phyloP scores from a whole-genome alignment of 768 basidiomycete genomes.

The Peribolospora kevripleyi region DNA sequence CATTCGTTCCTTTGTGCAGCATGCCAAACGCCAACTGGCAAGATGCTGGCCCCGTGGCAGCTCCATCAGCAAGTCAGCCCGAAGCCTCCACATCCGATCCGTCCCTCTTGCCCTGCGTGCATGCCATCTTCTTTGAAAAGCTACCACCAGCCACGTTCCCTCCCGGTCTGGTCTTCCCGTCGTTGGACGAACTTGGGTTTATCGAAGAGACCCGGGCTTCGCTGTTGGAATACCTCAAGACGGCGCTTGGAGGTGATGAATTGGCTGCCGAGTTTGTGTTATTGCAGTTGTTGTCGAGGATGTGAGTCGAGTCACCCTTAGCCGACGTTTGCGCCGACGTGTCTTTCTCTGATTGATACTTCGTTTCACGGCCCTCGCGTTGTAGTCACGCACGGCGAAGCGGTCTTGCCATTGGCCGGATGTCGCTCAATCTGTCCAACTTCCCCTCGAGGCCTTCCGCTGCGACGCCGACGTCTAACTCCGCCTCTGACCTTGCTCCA shows the following conservation, averaged over 20 bases:
- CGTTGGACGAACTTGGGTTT: too few species aligned
- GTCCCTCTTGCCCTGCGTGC: too few species aligned
- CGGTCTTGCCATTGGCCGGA: slow-evolving; percentile 12
- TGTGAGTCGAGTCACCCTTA: slow-evolving; percentile 1
- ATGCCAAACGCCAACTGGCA: too few species aligned
- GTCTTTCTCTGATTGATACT: background rate
- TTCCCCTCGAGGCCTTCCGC: background rate
- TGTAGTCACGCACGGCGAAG: slow-evolving; percentile 12
- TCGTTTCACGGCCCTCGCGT: background rate
- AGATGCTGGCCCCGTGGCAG: too few species aligned
- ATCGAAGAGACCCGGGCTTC: too few species aligned
- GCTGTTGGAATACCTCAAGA: slow-evolving; percentile 9
- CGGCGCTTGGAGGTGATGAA: slow-evolving; percentile 10
- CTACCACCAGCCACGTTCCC: too few species aligned
- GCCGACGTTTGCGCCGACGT: background rate
- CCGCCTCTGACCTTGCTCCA: background rate
- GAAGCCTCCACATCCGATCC: too few species aligned
- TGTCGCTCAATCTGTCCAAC: slow-evolving; percentile 14
- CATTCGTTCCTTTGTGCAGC: too few species aligned
- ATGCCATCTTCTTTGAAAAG: too few species aligned
- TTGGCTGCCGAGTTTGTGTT: slow-evolving; percentile 15
- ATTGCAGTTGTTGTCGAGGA: slow-evolving; percentile 10
- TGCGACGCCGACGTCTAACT: background rate
- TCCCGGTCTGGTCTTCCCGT: too few species aligned
- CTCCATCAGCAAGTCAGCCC: too few species aligned